phyloP scores from a whole-genome alignment of 2,329 filamentous ascomycete species.

The Phoma sp. region DNA sequence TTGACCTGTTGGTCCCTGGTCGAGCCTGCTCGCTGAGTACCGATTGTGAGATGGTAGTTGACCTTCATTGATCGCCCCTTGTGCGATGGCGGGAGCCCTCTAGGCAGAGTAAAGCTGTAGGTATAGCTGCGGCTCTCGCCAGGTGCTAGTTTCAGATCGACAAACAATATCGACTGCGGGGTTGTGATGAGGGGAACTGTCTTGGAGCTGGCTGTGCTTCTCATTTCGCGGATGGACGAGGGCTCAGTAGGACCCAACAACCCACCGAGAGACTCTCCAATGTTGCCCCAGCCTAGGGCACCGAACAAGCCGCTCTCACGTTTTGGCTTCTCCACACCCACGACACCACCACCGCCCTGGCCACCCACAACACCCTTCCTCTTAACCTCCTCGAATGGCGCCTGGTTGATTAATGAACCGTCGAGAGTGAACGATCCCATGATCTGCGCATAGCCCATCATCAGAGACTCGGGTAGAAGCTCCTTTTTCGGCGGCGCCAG shows the following conservation, averaged over 20 bases:
- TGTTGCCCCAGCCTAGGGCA: conserved; percentile 83
- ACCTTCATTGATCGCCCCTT: conserved; percentile 94
- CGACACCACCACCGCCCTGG: conserved; percentile 80
- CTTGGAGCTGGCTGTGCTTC: conserved; percentile 81
- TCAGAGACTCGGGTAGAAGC: conserved; percentile 73
- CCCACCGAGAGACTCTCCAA: conserved; percentile 87
- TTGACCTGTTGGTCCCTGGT: conserved; percentile 78
- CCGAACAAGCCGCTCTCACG: conserved; percentile 80
- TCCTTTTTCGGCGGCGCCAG: conserved; percentile 40
- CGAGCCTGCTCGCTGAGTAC: conserved; percentile 83
- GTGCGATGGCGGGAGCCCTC: conserved; percentile 88
- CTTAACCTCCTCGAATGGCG: conserved; percentile 94
- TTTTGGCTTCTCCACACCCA: conserved; percentile 77
- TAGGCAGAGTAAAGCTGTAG: conserved; percentile 84
- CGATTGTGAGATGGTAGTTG: conserved; percentile 86
- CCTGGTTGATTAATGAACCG: conserved; percentile 86
- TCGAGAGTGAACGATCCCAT: conserved; percentile 92
- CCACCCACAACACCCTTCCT: conserved; percentile 88
- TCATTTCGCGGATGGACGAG: conserved; percentile 95
- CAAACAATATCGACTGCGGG: conserved; percentile 93
- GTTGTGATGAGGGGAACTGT: conserved; percentile 91
- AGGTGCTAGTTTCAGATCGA: conserved; percentile 84
- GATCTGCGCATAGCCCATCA: conserved; percentile 98
- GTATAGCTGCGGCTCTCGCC: conserved; percentile 88
- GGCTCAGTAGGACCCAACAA: conserved; percentile 85